phyloP scores from a whole-genome alignment of 176 grass and related monocot genomes.

The Zea luxurians region DNA sequence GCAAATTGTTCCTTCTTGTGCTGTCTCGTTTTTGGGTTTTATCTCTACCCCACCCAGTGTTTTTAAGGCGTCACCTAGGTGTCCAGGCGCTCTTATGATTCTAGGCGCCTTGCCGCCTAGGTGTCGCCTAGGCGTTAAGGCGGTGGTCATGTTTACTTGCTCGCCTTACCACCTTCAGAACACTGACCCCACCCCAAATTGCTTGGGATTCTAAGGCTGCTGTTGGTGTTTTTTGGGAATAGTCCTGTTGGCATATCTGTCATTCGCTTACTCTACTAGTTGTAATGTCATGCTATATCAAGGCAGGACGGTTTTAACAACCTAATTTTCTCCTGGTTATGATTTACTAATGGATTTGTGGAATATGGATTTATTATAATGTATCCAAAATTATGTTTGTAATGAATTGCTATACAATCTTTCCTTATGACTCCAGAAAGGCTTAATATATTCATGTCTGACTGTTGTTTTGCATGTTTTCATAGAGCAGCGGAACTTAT shows the following conservation, averaged over 20 bases:
- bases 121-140: too few species aligned
- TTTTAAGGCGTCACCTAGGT: too few species aligned
- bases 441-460: not conserved
- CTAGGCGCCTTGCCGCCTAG: too few species aligned
- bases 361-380: not conserved
- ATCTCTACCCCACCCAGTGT: not conserved
- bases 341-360: not conserved
- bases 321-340: not conserved
- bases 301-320: not conserved
- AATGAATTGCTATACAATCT: not conserved
- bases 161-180: too few species aligned
- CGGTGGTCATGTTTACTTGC: too few species aligned
- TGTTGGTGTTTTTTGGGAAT: not conserved
- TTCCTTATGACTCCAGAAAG: conserved; percentile 4
- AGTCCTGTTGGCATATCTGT: not conserved
- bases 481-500: conserved; percentile 90
- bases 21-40: not conserved
- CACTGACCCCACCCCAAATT: not conserved
- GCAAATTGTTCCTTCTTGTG: not conserved
- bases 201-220: not conserved
- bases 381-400: not conserved
- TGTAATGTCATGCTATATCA: conserved; percentile 1
- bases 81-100: too few species aligned
- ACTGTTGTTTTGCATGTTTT: conserved; percentile 44
- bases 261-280: not conserved